A percentile compares a stretch with the other conserved stretches of the same genome.
Evolutionary conservation across 2,329 filamentous ascomycete species (phyloP).

Genomic region (Hyphodiscus sp.): DNA sequence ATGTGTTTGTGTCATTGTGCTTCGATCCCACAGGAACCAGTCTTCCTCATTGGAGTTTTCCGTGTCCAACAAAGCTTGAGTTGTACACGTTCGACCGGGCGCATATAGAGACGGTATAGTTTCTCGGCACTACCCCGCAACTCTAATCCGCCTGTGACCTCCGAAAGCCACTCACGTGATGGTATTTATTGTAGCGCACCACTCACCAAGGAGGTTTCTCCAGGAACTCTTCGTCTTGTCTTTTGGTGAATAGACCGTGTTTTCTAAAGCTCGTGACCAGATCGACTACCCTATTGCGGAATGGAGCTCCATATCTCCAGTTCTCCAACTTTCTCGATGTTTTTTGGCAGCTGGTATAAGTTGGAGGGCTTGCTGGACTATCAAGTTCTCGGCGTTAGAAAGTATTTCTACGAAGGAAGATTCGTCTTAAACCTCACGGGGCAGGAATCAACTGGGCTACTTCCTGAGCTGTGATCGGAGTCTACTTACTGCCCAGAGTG

Average conservation of each 20-base stretch:
- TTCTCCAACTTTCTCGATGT: conserved; percentile 1
- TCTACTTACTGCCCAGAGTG: conserved; percentile 9
- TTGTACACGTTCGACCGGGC: background rate
- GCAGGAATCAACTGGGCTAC: background rate
- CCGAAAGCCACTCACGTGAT: background rate
- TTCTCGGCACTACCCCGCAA: background rate
- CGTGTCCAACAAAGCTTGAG: background rate
- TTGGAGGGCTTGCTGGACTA: conserved; percentile 11
- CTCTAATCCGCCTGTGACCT: background rate
- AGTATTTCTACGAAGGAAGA: background rate
- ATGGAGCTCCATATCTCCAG: background rate
- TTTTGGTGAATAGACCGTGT: too few species aligned
- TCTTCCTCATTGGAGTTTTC: background rate
- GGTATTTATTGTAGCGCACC: too few species aligned
- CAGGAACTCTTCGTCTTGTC: too few species aligned
- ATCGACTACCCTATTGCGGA: background rate
- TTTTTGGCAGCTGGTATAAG: conserved; percentile 9
- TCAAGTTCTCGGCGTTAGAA: background rate
- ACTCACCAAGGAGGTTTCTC: too few species aligned
- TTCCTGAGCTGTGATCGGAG: background rate
- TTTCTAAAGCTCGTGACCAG: too few species aligned
- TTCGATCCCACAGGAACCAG: background rate
- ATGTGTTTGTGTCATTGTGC: background rate
- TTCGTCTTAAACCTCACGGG: too few species aligned
- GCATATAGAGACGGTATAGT: background rate